Conservation (phyloP, 495 filamentous ascomycete species). For the Penicillium tannophilum region DNA sequence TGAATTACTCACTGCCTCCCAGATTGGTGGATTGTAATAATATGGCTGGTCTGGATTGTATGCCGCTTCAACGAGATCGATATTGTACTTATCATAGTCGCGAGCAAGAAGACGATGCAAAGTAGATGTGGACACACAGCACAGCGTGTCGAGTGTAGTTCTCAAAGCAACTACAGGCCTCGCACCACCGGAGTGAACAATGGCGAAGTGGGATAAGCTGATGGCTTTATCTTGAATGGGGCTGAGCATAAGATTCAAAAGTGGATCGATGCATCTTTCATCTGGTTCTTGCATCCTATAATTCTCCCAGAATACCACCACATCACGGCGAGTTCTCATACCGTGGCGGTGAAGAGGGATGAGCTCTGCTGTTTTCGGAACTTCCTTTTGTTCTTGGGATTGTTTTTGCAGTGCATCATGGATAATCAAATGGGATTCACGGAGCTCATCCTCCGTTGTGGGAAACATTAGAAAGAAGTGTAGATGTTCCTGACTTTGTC, state of each 20-base stretch:
- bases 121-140: not conserved
- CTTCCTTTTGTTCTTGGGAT: not conserved
- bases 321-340: not conserved
- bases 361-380: conserved; percentile 1
- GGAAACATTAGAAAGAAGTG: not conserved
- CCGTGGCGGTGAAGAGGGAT: not conserved
- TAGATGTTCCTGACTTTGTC: not conserved
- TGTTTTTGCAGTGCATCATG: not conserved
- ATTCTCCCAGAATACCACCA: not conserved
- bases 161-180: not conserved
- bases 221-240: not conserved
- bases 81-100: not conserved
- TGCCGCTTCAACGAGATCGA: not conserved
- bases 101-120: not conserved
- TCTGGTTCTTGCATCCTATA: not conserved
- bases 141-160: not conserved
- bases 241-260: not conserved
- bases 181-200: not conserved
- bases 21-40: not conserved
- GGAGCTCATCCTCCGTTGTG: not conserved
- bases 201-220: not conserved
- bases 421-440: not conserved
- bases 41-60: conserved; percentile 1
- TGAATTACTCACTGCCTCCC: not conserved
- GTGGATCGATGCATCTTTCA: not conserved